A percentile compares a stretch with the other conserved stretches of the same genome.
Conservation (phyloP, 1,139 yeast genomes). For the Lodderomyces margitis region DNA sequence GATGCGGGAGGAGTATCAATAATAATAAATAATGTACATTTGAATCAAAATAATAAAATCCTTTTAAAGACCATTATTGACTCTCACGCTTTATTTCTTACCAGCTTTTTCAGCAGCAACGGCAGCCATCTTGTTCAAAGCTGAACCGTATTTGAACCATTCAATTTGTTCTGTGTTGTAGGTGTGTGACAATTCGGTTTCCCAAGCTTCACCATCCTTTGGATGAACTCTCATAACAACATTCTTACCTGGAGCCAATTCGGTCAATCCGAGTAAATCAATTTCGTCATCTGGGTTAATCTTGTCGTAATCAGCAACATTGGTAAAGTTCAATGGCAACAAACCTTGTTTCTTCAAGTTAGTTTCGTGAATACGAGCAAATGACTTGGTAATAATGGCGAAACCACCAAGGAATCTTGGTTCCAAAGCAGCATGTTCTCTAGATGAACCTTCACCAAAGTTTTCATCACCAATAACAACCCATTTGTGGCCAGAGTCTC, state of each 20-base stretch:
- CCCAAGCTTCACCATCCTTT: constrained; percentile 81
- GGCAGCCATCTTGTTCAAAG: constrained; percentile 95
- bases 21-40: constrained; percentile 1
- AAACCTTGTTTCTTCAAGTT: constrained; percentile 54
- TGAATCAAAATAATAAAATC: background rate
- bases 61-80: no score
- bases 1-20: background rate
- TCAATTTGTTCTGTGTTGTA: constrained; percentile 95
- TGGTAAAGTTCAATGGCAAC: constrained; percentile 90
- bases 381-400: constrained; percentile 94
- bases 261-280: constrained; percentile 81
- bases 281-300: constrained; percentile 88
- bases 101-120: constrained; percentile 12
- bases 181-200: constrained; percentile 88
- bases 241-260: constrained; percentile 91
- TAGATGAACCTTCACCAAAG: constrained; percentile 99
- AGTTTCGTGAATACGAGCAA: constrained; percentile 84
- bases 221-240: constrained; percentile 88
- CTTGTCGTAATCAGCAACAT: constrained; percentile 90
- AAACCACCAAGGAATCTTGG: constrained; percentile 99
- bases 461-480: constrained; percentile 99
- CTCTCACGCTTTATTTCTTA: constrained; percentile 1
- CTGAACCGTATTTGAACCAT: constrained; percentile 99
- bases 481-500: constrained; percentile 91
- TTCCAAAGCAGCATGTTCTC: constrained; percentile 99